phyloP scores from a whole-genome alignment of 352 stramenopile genomes.

The Globisporangium spinosum region DNA sequence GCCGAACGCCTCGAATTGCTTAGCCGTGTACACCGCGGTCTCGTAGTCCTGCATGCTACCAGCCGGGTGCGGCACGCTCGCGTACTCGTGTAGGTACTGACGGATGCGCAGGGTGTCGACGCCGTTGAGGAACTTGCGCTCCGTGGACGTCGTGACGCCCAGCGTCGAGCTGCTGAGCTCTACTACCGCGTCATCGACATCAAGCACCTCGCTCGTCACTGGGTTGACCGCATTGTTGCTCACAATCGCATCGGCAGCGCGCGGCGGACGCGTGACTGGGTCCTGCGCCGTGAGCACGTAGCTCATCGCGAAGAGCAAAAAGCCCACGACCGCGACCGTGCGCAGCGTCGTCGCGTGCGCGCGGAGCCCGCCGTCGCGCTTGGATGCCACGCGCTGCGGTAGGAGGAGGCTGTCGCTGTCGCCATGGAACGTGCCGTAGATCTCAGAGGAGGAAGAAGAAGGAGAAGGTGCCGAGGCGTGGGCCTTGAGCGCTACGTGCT shows the following conservation, averaged over 20 bases:
- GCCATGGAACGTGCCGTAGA: conserved; percentile 49
- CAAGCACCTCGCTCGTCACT: neutral
- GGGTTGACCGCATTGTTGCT: neutral
- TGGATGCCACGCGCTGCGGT: conserved; percentile 1
- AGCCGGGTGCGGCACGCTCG: conserved; percentile 38
- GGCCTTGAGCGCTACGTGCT: conserved; percentile 2
- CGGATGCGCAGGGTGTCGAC: conserved; percentile 29
- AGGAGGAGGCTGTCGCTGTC: conserved; percentile 6
- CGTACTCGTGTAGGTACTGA: conserved; percentile 47
- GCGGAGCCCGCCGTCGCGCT: neutral
- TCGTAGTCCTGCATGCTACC: conserved; percentile 56
- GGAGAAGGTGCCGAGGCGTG: neutral
- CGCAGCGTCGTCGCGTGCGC: conserved; percentile 19
- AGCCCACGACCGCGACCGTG: conserved; percentile 22
- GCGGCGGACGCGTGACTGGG: neutral
- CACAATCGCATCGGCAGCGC: neutral
- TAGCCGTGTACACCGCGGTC: conserved; percentile 52
- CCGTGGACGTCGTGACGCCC: neutral
- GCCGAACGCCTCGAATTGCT: conserved; percentile 54
- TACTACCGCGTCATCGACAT: neutral
- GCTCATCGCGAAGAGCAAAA: conserved; percentile 30
- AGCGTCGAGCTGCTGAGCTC: neutral
- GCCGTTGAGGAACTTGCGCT: conserved; percentile 25
- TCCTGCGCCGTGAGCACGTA: conserved; percentile 26
- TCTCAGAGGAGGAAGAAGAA: conserved; percentile 17